phyloP scores from a whole-genome alignment of 1,139 yeast species.

The Casaregolazyma suthepensis region DNA sequence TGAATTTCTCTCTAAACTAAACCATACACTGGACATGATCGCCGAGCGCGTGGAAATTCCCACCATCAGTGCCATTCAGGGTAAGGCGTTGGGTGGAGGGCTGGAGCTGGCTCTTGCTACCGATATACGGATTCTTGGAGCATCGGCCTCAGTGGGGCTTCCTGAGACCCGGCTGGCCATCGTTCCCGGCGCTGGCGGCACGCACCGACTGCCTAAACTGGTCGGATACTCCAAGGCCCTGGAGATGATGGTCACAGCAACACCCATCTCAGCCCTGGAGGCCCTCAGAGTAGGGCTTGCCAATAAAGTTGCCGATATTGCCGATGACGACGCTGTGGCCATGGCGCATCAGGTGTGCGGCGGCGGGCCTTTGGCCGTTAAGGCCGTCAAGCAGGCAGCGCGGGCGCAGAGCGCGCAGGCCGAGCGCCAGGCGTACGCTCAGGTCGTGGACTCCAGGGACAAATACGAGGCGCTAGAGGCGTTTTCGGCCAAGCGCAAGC shows the following conservation, averaged over 20 bases:
- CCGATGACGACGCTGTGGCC: conserved; percentile 23
- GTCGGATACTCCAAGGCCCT: conserved; percentile 28
- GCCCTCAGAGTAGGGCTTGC: conserved; percentile 26
- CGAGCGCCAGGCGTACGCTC: conserved; percentile 25
- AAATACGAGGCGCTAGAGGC: conserved; percentile 32
- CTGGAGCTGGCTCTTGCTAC: conserved; percentile 28
- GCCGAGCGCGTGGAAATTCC: conserved; percentile 26
- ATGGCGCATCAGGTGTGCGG: conserved; percentile 25
- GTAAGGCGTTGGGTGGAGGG: conserved; percentile 32
- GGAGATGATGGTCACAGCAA: conserved; percentile 27
- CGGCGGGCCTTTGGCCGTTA: conserved; percentile 31
- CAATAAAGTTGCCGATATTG: conserved; percentile 22
- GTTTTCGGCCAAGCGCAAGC: conserved; percentile 29
- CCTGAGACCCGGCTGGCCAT: conserved; percentile 30
- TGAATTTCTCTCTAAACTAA: conserved; percentile 26
- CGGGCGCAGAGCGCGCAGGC: conserved; percentile 24
- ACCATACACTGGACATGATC: conserved; percentile 24
- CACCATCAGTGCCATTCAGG: conserved; percentile 29
- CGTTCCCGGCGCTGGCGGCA: conserved; percentile 33
- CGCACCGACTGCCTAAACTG: conserved; percentile 28
- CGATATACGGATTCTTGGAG: conserved; percentile 27
- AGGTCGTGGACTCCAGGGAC: conserved; percentile 29
- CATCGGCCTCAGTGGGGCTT: conserved; percentile 22
- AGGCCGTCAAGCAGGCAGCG: conserved; percentile 30
- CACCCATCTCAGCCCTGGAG: conserved; percentile 25